Base-by-base conservation (phyloP, 371 early-diverging fungal species). In the Zopfochytrium polystomum region DNA sequence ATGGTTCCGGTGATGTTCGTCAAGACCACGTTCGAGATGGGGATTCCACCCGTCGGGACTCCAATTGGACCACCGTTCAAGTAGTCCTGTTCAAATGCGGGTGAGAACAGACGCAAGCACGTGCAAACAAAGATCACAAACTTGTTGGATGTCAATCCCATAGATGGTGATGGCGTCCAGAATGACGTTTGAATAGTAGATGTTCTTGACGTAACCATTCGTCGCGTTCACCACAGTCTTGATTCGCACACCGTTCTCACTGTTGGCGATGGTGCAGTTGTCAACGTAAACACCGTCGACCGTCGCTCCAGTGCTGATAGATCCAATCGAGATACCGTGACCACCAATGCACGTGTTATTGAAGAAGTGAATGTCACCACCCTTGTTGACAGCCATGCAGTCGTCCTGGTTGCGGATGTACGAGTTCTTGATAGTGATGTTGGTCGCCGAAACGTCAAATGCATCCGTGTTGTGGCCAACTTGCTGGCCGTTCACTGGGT, bases 391-490 rank as follows among this genome's bases (percentile, higher is more conserved):
- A 7, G 38, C 38, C 38, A 38, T 38, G 22, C 49, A 48, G 49
- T 48, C 49, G 22, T 48, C 49, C 49, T 48, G 34, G 32, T 52
- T 52, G 32, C 31, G 53, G 34, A 52, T 31, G 30, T 31, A 34
- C 18, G 53, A 23, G 53, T 52, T 52, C 18, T 32, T 22, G 29
- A 52, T 52, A 18, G 29, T 29, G 31, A 31, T 52, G 26, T 48
- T 48, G 49, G 49, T 22, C 9, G 20, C 49, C 7, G 49, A n/a
- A 13, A n/a, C 22, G 13, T 26, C 49, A 26, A 48, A 48, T 2
- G 22, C 49, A 23, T 48, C 49, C 49, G 49, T 48, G 49, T 48
- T 48, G 49, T 48, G 49, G 13, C 49, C 49, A 23, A n/a, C 20
- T 2, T 18, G n/a, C 22, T 13, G n/a, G 2, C 26, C 25, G 1